Percentiles rank a stretch among this genome's conserved stretches.
Evolutionary conservation across 23 red algal genomes (phyloP).

Genomic region (Gracilaria domingensis): DNA sequence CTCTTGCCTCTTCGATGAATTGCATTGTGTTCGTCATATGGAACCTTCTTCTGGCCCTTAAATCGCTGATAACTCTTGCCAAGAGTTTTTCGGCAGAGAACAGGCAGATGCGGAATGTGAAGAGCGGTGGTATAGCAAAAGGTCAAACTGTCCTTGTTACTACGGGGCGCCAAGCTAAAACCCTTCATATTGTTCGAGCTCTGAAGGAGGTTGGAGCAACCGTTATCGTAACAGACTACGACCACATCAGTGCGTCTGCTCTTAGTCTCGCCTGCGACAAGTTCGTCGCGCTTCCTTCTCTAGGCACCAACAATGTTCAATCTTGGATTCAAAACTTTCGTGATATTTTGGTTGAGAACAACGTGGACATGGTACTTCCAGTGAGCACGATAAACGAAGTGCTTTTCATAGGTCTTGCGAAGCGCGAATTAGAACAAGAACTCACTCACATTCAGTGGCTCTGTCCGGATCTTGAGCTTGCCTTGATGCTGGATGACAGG

Average conservation of each 20-base stretch:
- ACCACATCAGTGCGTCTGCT: conserved; percentile 66
- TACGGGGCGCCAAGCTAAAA: conserved; percentile 78
- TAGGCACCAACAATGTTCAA: conserved; percentile 10
- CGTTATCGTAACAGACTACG: conserved; percentile 79
- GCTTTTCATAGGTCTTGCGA: conserved; percentile 59
- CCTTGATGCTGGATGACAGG: conserved; percentile 70
- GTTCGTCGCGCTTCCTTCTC: conserved; percentile 57
- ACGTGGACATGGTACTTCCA: conserved; percentile 71
- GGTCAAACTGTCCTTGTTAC: conserved; percentile 78
- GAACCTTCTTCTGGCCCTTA: not conserved
- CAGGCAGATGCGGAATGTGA: not conserved
- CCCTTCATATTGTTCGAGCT: conserved; percentile 73
- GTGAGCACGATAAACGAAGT: conserved; percentile 87
- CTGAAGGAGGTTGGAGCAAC: conserved; percentile 74
- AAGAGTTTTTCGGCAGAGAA: not conserved
- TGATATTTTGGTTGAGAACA: conserved; percentile 55
- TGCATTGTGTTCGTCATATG: not conserved
- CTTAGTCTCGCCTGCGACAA: conserved; percentile 74
- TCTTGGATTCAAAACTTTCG: conserved; percentile 66
- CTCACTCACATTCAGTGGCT: conserved; percentile 72
- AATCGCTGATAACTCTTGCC: not conserved
- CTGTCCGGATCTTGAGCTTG: conserved; percentile 65
- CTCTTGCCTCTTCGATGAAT: not conserved
- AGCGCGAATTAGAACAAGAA: conserved; percentile 22
- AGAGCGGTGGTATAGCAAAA: conserved; percentile 25